phyloP scores from a whole-genome alignment of 2,329 filamentous ascomycete genomes.

The Penicillium sp. region DNA sequence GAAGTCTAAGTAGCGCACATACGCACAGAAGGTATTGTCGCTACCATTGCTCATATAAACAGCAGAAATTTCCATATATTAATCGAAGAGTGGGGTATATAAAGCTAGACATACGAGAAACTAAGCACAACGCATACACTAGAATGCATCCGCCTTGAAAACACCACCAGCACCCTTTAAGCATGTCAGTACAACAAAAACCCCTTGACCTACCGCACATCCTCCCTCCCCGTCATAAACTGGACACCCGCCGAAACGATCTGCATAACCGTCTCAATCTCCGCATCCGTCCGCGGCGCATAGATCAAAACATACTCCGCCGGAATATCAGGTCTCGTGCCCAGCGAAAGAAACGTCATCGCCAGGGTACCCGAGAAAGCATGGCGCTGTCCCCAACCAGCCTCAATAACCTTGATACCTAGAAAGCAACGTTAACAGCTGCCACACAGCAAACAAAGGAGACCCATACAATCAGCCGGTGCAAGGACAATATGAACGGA shows the following conservation, averaged over 20 bases:
- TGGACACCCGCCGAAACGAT: conserved; percentile 34
- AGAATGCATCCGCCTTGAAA: background rate
- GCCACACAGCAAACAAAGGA: background rate
- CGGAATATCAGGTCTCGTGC: conserved; percentile 18
- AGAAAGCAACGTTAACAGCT: background rate
- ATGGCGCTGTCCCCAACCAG: conserved; percentile 73
- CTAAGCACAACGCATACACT: background rate
- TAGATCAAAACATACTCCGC: conserved; percentile 35
- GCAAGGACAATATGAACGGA: conserved; percentile 77
- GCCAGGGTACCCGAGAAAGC: conserved; percentile 55
- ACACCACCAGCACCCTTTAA: background rate
- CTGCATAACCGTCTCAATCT: conserved; percentile 31
- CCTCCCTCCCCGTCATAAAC: conserved; percentile 30
- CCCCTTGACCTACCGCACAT: conserved; percentile 14
- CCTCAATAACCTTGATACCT: conserved; percentile 62
- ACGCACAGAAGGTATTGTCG: background rate
- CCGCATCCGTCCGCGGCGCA: conserved; percentile 34
- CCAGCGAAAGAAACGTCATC: conserved; percentile 56
- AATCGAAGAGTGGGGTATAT: conserved; percentile 14
- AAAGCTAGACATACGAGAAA: background rate
- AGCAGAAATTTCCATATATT: background rate
- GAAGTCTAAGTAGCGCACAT: no score
- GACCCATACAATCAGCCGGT: conserved; percentile 63
- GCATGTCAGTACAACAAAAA: background rate
- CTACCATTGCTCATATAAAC: background rate